A percentile compares a stretch with the other conserved stretches of the same genome.
These are phyloP conservation scores for Dalechampia spathulata DNA, from an alignment of 441 rosid species.

Conservation along the genomic window DNA sequence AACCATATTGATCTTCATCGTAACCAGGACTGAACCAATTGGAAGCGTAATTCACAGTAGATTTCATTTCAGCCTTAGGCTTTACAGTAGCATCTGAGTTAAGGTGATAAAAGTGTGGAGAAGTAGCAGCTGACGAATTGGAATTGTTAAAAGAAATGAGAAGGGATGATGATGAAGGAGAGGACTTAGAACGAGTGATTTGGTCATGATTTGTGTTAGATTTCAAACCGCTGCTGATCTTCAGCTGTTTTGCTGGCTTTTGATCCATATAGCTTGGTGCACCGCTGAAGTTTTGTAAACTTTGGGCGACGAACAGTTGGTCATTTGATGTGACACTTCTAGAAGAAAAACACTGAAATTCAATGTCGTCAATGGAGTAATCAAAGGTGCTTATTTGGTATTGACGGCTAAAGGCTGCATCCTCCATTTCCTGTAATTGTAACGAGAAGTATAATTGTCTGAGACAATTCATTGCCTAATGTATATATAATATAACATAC, in stretches of 20 bases:
- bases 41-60: background rate
- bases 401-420: slow-evolving; percentile 22
- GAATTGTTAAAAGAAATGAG: slow-evolving; percentile 41
- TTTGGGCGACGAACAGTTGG: slow-evolving; percentile 2
- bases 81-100: background rate
- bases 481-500: no score
- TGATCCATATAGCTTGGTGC: background rate
- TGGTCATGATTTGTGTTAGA: no score
- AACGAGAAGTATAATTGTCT: no score
- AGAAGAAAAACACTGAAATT: slow-evolving; percentile 22
- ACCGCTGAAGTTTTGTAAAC: background rate
- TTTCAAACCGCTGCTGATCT: no score
- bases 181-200: slow-evolving; percentile 11
- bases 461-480: no score
- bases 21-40: background rate
- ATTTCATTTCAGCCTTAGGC: background rate
- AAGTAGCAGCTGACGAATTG: slow-evolving; percentile 15
- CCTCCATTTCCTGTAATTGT: slow-evolving; percentile 30
- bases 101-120: slow-evolving; percentile 9
- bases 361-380: slow-evolving; percentile 28
- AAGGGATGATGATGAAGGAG: slow-evolving; percentile 33
- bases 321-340: slow-evolving; percentile 15
- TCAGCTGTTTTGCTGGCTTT: no score
- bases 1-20: background rate
- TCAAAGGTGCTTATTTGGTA: slow-evolving; percentile 25